Evolutionary conservation across 306 rosid species (phyloP).

Genomic region (Hippophae tibetana): DNA sequence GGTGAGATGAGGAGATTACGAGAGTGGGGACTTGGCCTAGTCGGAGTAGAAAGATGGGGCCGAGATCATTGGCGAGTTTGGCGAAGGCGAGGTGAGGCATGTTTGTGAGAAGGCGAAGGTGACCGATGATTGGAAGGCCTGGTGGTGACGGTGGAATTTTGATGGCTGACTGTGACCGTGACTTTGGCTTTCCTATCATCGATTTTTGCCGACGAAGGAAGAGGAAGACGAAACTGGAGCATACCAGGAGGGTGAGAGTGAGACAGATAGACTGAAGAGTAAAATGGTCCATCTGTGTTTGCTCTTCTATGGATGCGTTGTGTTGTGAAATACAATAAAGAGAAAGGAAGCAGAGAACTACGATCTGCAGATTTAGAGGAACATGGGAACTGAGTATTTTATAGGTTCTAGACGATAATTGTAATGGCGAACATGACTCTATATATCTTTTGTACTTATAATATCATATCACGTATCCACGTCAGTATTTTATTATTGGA

Average conservation of each 20-base stretch:
- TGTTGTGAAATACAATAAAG: too few relatives aligned
- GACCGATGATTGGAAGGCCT: slow-evolving; percentile 27
- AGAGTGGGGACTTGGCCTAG: slow-evolving; percentile 32
- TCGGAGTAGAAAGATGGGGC: slow-evolving; percentile 27
- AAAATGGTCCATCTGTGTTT: slow-evolving; percentile 8
- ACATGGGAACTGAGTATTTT: too few relatives aligned
- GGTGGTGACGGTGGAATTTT: slow-evolving; percentile 26
- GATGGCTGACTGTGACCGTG: background rate
- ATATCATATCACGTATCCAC: too few relatives aligned
- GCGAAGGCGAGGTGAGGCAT: slow-evolving; percentile 21
- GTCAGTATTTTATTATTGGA: too few relatives aligned
- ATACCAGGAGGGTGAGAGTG: background rate
- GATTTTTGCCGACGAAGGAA: background rate
- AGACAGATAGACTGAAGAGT: background rate
- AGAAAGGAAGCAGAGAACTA: too few relatives aligned
- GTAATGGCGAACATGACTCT: too few relatives aligned
- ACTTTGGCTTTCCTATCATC: background rate
- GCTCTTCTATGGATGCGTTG: background rate
- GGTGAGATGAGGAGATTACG: slow-evolving; percentile 26
- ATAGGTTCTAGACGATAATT: too few relatives aligned
- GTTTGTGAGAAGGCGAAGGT: slow-evolving; percentile 31
- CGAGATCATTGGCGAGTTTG: slow-evolving; percentile 20
- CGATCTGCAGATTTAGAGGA: too few relatives aligned
- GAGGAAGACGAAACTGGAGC: slow-evolving; percentile 2
- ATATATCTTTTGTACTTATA: too few relatives aligned